Evolutionary conservation across 768 basidiomycete genomes (phyloP), one percentile per base, ranked within the genome.

Genomic region (Tricholoma sp.): DNA sequence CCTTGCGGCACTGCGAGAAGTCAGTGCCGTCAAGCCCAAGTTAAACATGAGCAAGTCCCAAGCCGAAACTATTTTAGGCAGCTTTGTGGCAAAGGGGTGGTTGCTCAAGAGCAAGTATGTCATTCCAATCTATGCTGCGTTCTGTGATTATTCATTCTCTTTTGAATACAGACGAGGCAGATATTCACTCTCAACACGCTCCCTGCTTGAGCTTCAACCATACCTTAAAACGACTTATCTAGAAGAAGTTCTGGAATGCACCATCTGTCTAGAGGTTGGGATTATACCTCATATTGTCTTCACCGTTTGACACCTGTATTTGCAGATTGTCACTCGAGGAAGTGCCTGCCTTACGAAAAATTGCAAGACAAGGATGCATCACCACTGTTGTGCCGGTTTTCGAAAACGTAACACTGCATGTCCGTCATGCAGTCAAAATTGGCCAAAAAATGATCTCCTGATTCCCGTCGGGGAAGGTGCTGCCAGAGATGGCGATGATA

Each of bases 51-150:
- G 83, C 50, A 88, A 92, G 67, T 76, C 84, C 1, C 89, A 88
- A 62, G 89, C 84, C 0, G 88, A 91, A 70, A 70, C 76, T 15
- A 80, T 91, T 12, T 73, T 95, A 12, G 73, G 77, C 29, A 93
- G 88, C 63, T 91, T 95, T 64, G 89, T 93, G 0, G 86, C 91
- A n/a, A 84, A 82, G 62, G 88, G 87, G 12, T 91, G 88, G 91
- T 70, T 89, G 9, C 57, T 81, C 47, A 86, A 85, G 72, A 91
- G 86, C 86, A 80, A 78, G 87, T 86, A 64, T 28, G 18, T 13
- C 53, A 11, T 37, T 49, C 18, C n/a, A 29, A 3, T 20, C 15
- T 17, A 17, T 18, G n/a, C 6, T 29, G 36, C 15, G 18, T 20
- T 20, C 28, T 50, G 33, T 55, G 44, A 45, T 32, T 20, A 37